Percentiles rank a stretch among this genome's conserved stretches.
Conservation (phyloP, 768 basidiomycete species). For the Suillus americanus region DNA sequence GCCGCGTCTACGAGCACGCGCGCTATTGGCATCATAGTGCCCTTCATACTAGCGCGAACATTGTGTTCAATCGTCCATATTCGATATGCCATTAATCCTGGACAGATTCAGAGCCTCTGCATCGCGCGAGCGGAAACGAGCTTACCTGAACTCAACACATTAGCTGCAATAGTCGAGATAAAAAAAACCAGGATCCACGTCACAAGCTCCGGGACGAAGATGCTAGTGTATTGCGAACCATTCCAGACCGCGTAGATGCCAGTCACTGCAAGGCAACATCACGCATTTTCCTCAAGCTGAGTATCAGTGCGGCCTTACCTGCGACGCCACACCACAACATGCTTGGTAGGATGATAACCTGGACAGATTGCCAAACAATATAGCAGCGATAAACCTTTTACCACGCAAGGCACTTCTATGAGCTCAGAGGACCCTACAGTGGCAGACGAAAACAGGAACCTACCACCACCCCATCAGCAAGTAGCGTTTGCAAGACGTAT, state of each 20-base stretch:
- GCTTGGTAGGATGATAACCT: neutral
- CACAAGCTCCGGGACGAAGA: neutral
- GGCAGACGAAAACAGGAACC: neutral
- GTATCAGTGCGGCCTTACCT: neutral
- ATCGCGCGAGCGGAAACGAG: neutral
- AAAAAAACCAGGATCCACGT: constrained; percentile 2
- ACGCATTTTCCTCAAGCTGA: neutral
- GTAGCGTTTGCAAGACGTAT: neutral
- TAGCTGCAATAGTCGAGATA: neutral
- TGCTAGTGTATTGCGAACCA: neutral
- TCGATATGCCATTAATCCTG: constrained; percentile 2
- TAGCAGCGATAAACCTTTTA: constrained; percentile 1
- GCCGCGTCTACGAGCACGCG: constrained; percentile 6
- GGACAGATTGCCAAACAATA: neutral
- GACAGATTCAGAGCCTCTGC: neutral
- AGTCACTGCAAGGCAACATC: neutral
- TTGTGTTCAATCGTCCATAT: constrained; percentile 4
- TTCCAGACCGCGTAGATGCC: neutral
- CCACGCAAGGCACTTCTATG: neutral
- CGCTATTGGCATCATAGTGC: neutral
- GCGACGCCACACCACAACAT: neutral
- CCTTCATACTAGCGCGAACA: neutral
- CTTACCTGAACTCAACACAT: constrained; percentile 8
- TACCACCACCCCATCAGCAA: neutral
- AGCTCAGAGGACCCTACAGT: neutral